These are phyloP conservation scores for Dillenia turbinata DNA, from an alignment of 164 flowering plant species.

Conservation along the genomic window DNA sequence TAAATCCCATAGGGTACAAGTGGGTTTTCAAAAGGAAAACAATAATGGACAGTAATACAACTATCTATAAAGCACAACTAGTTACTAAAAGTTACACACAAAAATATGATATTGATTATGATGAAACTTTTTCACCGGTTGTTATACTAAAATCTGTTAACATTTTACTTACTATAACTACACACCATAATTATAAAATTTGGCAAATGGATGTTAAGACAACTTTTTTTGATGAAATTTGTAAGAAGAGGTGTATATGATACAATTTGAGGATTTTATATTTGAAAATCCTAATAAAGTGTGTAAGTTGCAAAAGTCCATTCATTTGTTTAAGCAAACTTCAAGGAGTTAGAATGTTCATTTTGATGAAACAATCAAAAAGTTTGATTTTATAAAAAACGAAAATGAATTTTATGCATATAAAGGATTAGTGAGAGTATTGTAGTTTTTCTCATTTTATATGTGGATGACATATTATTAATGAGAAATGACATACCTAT, in stretches of 20 bases:
- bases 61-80: neutral
- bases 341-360: neutral
- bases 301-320: neutral
- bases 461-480: neutral
- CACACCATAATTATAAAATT: too few relatives aligned
- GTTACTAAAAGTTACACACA: neutral
- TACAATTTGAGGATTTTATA: neutral
- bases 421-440: conserved; percentile 3
- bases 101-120: neutral
- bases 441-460: neutral
- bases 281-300: neutral
- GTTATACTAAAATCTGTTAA: neutral
- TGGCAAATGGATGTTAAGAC: too few relatives aligned
- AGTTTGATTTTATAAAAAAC: neutral
- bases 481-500: neutral
- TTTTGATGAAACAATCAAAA: conserved; percentile 2
- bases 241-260: neutral
- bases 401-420: conserved; percentile 3
- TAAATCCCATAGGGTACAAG: neutral
- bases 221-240: neutral
- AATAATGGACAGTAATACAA: neutral
- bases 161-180: neutral
- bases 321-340: neutral
- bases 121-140: too few relatives aligned
- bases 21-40: conserved; percentile 8